Conservation (phyloP, 768 basidiomycete species). For the Tephrocybe sp. region DNA sequence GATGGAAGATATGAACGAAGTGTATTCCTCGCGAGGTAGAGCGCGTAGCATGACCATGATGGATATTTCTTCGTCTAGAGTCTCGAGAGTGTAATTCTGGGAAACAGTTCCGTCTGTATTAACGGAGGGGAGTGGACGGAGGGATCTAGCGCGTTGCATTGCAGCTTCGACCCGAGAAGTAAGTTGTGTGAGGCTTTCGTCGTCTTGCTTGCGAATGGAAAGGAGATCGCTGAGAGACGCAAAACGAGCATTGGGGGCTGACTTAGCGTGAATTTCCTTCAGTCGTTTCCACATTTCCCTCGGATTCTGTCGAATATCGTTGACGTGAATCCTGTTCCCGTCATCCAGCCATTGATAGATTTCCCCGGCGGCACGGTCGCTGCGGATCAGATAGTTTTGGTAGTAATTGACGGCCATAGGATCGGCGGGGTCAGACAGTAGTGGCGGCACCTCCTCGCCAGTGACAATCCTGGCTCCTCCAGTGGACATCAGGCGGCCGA, state of each 20-base stretch:
- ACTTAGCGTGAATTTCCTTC: neutral
- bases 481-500: slow-evolving; percentile 2
- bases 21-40: slow-evolving; percentile 1
- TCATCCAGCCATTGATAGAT: slow-evolving; percentile 6
- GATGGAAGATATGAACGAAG: neutral
- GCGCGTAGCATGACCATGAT: slow-evolving; percentile 5
- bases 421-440: neutral
- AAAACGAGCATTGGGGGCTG: slow-evolving; percentile 4
- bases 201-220: neutral
- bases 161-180: neutral
- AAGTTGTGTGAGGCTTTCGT: neutral
- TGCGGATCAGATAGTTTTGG: neutral
- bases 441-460: neutral
- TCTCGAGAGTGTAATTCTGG: neutral
- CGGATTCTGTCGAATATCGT: neutral
- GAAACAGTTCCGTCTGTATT: neutral
- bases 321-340: slow-evolving; percentile 1
- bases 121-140: neutral
- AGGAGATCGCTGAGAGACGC: slow-evolving; percentile 4
- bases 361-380: neutral
- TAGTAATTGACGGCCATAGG: neutral
- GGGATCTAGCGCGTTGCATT: neutral
- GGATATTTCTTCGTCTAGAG: slow-evolving; percentile 1
- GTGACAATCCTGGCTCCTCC: slow-evolving; percentile 1
- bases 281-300: slow-evolving; percentile 6